Conservation (phyloP, 768 basidiomycete genomes). For the Mycena leptocephala region DNA sequence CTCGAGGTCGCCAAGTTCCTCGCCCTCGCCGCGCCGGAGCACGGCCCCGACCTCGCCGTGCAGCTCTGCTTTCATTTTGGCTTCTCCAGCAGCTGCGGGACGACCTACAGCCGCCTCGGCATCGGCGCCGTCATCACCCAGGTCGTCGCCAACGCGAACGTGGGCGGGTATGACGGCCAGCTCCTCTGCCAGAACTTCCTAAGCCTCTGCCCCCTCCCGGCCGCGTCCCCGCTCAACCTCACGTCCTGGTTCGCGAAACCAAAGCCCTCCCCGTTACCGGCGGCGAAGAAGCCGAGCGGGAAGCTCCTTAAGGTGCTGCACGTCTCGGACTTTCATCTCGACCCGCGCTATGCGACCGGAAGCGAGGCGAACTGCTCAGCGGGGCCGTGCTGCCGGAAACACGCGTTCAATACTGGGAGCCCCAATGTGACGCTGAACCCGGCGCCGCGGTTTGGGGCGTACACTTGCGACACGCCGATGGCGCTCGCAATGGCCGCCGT, state of each 20-base stretch:
- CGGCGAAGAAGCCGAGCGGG: conserved; percentile 72
- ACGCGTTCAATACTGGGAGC: conserved; percentile 65
- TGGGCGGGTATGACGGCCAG: conserved; percentile 82
- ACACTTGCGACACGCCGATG: conserved; percentile 76
- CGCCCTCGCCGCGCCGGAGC: conserved; percentile 73
- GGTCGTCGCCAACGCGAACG: conserved; percentile 79
- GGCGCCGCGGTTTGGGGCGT: conserved; percentile 81
- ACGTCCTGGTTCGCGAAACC: conserved; percentile 84
- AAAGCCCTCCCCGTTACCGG: conserved; percentile 79
- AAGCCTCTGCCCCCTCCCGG: conserved; percentile 66
- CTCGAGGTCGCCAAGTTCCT: conserved; percentile 79
- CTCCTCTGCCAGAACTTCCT: conserved; percentile 38
- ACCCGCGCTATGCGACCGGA: conserved; percentile 80
- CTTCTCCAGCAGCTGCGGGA: conserved; percentile 66
- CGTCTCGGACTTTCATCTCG: conserved; percentile 85
- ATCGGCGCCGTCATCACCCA: conserved; percentile 79
- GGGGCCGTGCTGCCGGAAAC: conserved; percentile 76
- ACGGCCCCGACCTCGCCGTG: conserved; percentile 72
- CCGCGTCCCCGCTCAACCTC: conserved; percentile 73
- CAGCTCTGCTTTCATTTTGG: conserved; percentile 74
- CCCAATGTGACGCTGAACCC: conserved; percentile 67
- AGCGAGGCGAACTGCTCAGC: conserved; percentile 82
- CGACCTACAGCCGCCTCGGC: conserved; percentile 61
- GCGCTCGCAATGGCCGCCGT: conserved; percentile 74
- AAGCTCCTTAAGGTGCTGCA: conserved; percentile 81